Percentiles rank a stretch among this genome's conserved stretches.
These are phyloP conservation scores for Psilocybe subaeruginosa DNA, from an alignment of 768 basidiomycete genomes.

Conservation along the genomic window DNA sequence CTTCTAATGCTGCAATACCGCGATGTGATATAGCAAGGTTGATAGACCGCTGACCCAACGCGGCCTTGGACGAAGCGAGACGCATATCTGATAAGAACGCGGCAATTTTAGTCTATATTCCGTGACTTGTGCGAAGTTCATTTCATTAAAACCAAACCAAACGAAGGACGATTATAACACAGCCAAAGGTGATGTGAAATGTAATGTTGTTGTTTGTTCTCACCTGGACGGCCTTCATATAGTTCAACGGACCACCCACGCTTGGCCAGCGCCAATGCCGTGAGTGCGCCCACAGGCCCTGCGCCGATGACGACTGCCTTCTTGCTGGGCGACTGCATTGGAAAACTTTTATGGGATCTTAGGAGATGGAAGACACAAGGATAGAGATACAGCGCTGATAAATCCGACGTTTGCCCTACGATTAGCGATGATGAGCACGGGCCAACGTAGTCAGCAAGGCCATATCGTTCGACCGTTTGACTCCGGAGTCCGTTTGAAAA, in stretches of 20 bases:
- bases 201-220: conserved; percentile 8
- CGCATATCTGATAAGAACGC: conserved; percentile 61
- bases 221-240: conserved; percentile 82
- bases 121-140: background rate
- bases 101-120: conserved; percentile 1
- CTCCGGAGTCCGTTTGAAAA: background rate
- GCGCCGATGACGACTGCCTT: conserved; percentile 78
- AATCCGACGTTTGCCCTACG: background rate
- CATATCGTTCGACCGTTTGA: background rate
- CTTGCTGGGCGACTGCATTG: conserved; percentile 8
- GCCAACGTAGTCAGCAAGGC: conserved; percentile 8
- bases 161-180: background rate
- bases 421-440: conserved; percentile 7
- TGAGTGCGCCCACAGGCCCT: conserved; percentile 93
- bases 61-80: conserved; percentile 66
- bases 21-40: conserved; percentile 95
- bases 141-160: background rate
- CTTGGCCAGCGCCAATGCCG: conserved; percentile 83
- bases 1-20: conserved; percentile 85
- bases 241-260: conserved; percentile 84
- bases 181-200: background rate
- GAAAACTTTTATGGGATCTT: too few relatives aligned
- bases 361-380: conserved; percentile 2
- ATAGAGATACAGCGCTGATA: background rate
- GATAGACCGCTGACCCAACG: conserved; percentile 83